phyloP scores from a whole-genome alignment of 2,329 filamentous ascomycete species.

The Neobulgaria alba region DNA sequence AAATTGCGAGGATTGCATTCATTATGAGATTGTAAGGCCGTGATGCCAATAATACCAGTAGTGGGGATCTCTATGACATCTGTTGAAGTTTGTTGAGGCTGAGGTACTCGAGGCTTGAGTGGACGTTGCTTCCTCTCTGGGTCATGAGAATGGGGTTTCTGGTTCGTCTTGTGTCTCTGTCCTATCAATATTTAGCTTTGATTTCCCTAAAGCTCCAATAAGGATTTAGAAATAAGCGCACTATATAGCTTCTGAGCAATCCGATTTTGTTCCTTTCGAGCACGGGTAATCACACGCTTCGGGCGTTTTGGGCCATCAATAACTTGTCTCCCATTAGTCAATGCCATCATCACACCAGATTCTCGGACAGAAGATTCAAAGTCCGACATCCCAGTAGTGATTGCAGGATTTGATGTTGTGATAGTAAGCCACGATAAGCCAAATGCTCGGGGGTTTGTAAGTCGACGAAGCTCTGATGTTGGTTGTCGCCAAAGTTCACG shows the following conservation, averaged over 20 bases:
- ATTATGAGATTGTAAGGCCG: background rate
- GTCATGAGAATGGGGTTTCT: background rate
- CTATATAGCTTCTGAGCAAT: conserved; percentile 30
- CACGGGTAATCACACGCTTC: conserved; percentile 31
- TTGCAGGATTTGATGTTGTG: background rate
- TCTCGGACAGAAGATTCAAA: background rate
- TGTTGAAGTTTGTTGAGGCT: background rate
- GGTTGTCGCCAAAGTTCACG: background rate
- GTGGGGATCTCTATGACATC: background rate
- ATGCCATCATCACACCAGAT: background rate
- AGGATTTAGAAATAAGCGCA: conserved; percentile 13
- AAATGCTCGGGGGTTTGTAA: no score
- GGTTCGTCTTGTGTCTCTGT: conserved; percentile 15
- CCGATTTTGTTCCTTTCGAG: conserved; percentile 32
- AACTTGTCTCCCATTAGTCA: background rate
- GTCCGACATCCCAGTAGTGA: background rate
- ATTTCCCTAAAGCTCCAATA: conserved; percentile 1
- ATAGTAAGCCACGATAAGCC: conserved; percentile 4
- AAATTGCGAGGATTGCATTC: background rate
- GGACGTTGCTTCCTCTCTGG: background rate
- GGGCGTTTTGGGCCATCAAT: background rate
- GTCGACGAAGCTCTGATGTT: no score
- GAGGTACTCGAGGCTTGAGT: conserved; percentile 4
- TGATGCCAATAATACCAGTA: background rate
- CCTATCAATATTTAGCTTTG: conserved; percentile 1